A percentile compares a stretch with the other conserved stretches of the same genome.
phyloP scores from a whole-genome alignment of 441 rosid species.

The Pelargonium myrrhifolium region DNA sequence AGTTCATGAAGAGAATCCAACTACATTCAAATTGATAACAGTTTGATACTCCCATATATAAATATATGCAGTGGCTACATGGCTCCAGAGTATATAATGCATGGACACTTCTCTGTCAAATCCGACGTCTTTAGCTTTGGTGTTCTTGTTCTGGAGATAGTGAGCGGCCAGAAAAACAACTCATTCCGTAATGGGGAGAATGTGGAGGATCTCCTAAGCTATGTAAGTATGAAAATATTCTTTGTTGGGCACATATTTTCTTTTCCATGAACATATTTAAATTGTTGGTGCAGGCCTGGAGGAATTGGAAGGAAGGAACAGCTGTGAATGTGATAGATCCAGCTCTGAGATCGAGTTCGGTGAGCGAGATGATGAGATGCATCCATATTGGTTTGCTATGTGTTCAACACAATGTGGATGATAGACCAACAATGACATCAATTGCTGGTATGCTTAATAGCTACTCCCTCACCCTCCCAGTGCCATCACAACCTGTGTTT shows the following conservation, averaged over 20 bases:
- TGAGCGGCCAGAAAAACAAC: constrained; percentile 31
- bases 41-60: background rate
- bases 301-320: constrained; percentile 35
- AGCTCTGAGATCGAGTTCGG: constrained; percentile 14
- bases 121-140: constrained; percentile 41
- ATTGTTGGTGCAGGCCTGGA: constrained; percentile 34
- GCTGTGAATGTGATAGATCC: constrained; percentile 26
- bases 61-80: constrained; percentile 37
- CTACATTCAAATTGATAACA: too few species aligned
- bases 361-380: constrained; percentile 37
- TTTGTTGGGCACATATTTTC: background rate
- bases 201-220: constrained; percentile 25
- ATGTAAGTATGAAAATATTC: constrained; percentile 26
- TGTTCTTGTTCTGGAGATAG: constrained; percentile 37
- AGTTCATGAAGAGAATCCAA: too few species aligned
- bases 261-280: background rate
- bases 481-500: constrained; percentile 34
- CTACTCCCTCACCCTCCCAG: constrained; percentile 24
- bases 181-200: constrained; percentile 20
- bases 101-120: constrained; percentile 35
- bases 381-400: constrained; percentile 39
- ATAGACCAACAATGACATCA: constrained; percentile 45
- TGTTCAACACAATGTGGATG: constrained; percentile 37
- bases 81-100: constrained; percentile 40
- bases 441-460: constrained; percentile 41